Conservation (phyloP, 1,139 yeast genomes). For the Pichiaceae sp. region DNA sequence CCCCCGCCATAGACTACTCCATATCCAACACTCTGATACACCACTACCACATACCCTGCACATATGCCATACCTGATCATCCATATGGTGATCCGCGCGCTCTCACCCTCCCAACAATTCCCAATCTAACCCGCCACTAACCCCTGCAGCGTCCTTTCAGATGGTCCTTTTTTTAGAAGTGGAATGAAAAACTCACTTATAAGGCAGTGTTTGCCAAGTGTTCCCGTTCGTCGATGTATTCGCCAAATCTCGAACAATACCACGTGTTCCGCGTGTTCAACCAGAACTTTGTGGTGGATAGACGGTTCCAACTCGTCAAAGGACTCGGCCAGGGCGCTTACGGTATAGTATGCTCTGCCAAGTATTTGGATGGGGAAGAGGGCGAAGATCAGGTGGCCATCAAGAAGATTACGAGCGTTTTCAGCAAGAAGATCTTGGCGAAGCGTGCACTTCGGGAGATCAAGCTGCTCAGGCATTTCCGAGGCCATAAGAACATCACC, state of each 20-base stretch:
- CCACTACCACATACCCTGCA: too few species aligned
- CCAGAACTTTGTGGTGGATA: conserved; percentile 85
- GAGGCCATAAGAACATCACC: conserved; percentile 85
- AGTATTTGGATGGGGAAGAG: conserved; percentile 61
- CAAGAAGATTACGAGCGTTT: conserved; percentile 88
- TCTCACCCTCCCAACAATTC: too few species aligned
- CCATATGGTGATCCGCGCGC: too few species aligned
- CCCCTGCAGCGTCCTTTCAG: too few species aligned
- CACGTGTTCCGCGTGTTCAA: conserved; percentile 52
- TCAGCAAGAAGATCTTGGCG: conserved; percentile 79
- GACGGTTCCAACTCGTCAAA: conserved; percentile 74
- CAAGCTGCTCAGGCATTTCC: conserved; percentile 78
- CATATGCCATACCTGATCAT: too few species aligned
- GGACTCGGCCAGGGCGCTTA: conserved; percentile 97
- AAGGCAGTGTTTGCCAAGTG: too few species aligned
- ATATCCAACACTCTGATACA: too few species aligned
- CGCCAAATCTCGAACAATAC: conserved; percentile 31
- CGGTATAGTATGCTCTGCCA: conserved; percentile 92
- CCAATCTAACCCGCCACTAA: too few species aligned
- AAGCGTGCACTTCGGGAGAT: conserved; percentile 86
- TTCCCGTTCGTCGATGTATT: too few species aligned
- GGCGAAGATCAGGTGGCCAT: conserved; percentile 84
- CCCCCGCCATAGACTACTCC: too few species aligned
- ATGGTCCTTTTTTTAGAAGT: background rate
- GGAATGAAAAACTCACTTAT: background rate